These are phyloP conservation scores for Mallotus repandus DNA, from an alignment of 441 rosid species.

Conservation along the genomic window DNA sequence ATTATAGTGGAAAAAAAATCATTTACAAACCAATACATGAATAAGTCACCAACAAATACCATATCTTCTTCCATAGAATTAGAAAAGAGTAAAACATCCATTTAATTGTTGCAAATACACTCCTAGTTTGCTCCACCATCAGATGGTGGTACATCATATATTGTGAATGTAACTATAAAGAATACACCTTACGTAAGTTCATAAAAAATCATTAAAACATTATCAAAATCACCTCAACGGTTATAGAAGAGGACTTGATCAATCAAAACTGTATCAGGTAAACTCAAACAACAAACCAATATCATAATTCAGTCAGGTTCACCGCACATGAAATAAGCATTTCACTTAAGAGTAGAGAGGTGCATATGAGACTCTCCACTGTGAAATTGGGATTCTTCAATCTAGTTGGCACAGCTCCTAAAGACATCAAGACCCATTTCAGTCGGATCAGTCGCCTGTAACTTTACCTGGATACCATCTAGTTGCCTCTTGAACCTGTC, in stretches of 20 bases:
- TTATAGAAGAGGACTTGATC: slow-evolving; percentile 20
- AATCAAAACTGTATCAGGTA: slow-evolving; percentile 5
- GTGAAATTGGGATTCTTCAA: slow-evolving; percentile 10
- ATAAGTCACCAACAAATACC: too few species aligned
- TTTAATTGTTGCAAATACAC: not conserved
- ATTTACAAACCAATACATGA: too few species aligned
- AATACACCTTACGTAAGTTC: slow-evolving; percentile 29
- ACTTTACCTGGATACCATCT: slow-evolving; percentile 61
- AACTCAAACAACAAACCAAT: slow-evolving; percentile 35
- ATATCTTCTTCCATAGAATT: too few species aligned
- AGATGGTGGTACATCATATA: slow-evolving; percentile 17
- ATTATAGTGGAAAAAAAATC: too few species aligned
- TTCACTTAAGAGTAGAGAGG: slow-evolving; percentile 30
- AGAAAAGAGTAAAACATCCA: slow-evolving; percentile 2
- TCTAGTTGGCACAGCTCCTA: slow-evolving; percentile 51
- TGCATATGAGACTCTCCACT: slow-evolving; percentile 16
- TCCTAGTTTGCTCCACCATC: slow-evolving; percentile 17
- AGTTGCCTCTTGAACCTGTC: slow-evolving; percentile 63
- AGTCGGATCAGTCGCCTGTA: slow-evolving; percentile 72
- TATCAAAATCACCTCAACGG: slow-evolving; percentile 23
- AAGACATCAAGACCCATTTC: slow-evolving; percentile 70
- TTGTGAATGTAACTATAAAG: slow-evolving; percentile 24
- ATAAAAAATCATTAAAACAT: slow-evolving; percentile 25
- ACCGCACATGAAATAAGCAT: slow-evolving; percentile 43
- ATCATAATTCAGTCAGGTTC: slow-evolving; percentile 42